Evolutionary conservation across 1,284 basidiomycete species (phyloP), one percentile per base, ranked within the genome.

Genomic region (Omphalotus olearius): DNA sequence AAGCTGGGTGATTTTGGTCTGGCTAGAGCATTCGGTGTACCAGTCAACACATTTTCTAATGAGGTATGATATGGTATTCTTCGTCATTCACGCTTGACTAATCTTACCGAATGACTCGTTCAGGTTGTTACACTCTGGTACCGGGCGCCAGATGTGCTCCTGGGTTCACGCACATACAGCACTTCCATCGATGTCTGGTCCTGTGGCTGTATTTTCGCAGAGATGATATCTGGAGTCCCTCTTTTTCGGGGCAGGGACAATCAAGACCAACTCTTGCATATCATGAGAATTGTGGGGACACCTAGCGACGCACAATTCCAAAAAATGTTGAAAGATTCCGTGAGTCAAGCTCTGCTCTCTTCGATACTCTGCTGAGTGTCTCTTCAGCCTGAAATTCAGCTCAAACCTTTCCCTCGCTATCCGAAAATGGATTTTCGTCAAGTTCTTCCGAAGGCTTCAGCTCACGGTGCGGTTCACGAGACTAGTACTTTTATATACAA

Each of bases 171-270:
- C 50, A 98, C 96, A 49, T 99, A 99, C 71, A 95, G 90, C 66
- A 99, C 97, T 2, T 96, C 92, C 17, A 98, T 99, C 65, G 97
- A 99, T 70, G 93, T 99, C 56, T 99, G 97, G 97, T 96, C 92
- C 5, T 97, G 95, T 52, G 97, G 97, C 6, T 99, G 97, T 66
- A 99, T 99, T 65, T 97, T 99, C 69, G 96, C 96, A 14, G 94
- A 98, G 72, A 94, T 96, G 91, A 99, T 99, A 58, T 91, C 93
- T 23, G 97, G 97, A 2, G 89, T 96, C 13, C 97, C 97, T 13
- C 79, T 99, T 37, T 99, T 99, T 80, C 83, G 97, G 58, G 97
- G 97, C 17, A 79, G 96, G 56, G 97, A 99, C 69, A 99, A 99
- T 66, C 91, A 95, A 61, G 97, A 99, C 69, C 97, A 99, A 67